These are phyloP conservation scores for Thozetella sp. DNA, from an alignment of 495 filamentous ascomycete genomes.

Conservation along the genomic window DNA sequence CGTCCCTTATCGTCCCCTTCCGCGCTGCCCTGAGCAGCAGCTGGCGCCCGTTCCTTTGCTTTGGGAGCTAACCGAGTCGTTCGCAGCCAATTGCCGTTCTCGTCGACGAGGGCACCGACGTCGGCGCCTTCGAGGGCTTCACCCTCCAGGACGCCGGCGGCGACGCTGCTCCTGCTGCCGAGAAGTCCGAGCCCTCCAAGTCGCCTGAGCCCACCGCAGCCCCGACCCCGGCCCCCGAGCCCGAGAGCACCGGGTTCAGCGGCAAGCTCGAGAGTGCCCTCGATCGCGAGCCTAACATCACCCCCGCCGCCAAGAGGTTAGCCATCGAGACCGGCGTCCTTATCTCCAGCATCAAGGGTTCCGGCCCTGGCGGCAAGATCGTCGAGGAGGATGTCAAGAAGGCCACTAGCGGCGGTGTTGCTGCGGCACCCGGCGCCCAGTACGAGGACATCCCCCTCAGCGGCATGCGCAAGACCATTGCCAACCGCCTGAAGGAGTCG, in stretches of 20 bases:
- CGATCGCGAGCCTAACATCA: slow-evolving; percentile 74
- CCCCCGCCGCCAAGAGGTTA: slow-evolving; percentile 75
- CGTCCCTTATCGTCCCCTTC: slow-evolving; percentile 34
- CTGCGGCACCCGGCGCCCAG: slow-evolving; percentile 58
- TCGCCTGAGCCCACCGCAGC: slow-evolving; percentile 59
- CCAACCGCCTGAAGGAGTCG: slow-evolving; percentile 85
- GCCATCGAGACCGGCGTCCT: slow-evolving; percentile 86
- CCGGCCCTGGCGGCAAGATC: slow-evolving; percentile 82
- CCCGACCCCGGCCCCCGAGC: slow-evolving; percentile 58
- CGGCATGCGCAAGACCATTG: slow-evolving; percentile 98
- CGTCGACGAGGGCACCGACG: slow-evolving; percentile 86
- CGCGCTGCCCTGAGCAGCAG: slow-evolving; percentile 20
- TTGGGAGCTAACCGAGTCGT: slow-evolving; percentile 34
- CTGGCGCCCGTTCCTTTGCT: not conserved
- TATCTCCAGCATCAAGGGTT: slow-evolving; percentile 81
- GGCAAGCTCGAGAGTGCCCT: slow-evolving; percentile 82
- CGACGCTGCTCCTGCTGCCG: slow-evolving; percentile 62
- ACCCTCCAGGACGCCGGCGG: slow-evolving; percentile 89
- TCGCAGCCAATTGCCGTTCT: slow-evolving; percentile 91
- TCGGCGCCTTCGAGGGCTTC: slow-evolving; percentile 86
- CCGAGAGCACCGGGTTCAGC: slow-evolving; percentile 73
- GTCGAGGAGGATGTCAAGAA: slow-evolving; percentile 95
- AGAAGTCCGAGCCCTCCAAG: slow-evolving; percentile 53
- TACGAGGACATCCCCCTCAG: slow-evolving; percentile 85
- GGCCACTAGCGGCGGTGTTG: slow-evolving; percentile 42